Evolutionary conservation across 768 basidiomycete species (phyloP), one percentile per base, ranked within the genome.

Genomic region (Sporobolomyces phaffii): DNA sequence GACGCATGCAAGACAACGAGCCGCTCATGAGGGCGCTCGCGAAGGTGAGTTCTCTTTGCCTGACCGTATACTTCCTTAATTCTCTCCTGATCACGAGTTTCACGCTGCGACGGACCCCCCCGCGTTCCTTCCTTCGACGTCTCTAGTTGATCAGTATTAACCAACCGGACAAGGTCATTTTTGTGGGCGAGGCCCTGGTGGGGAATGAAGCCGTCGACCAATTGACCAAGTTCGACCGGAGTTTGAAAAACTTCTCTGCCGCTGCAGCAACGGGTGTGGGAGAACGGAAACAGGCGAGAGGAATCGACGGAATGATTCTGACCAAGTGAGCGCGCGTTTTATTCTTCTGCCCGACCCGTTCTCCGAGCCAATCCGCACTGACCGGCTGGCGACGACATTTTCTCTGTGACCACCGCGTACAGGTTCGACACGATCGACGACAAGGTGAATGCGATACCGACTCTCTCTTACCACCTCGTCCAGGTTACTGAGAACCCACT

Each of bases 151-250:
- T 99, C 33, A 80, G 89, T 0, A 87, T 89, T 60, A 99, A 99
- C 78, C 89, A 81, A 62, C 94, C 96, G 0, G 96, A 99, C 82
- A 98, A 93, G 79, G 90, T 98, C 73, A 83, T 98, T 62, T 99
- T 99, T 73, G 96, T 99, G 47, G 96, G 96, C 57, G 96, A 99
- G 78, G 96, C 96, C 0, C 81, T 98, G 44, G 96, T 98, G 9
- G 96, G 96, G 10, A 99, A 99, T 77, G 96, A 99, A 78, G 96
- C 96, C 2, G 93, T 98, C 31, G 96, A 99, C 80, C 96, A 99
- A 73, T 80, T 98, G 60, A 88, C 87, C 59, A 98, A 98, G 78
- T 99, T 99, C 76, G 93, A 99, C 76, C 86, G 92, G 22, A 87
- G 93, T 1, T 78, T 99, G 64, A 86, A 88, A 28, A 92, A 99